Percentiles rank a stretch among this genome's conserved stretches.
These are phyloP conservation scores for Balansia obtecta DNA, from an alignment of 2,329 filamentous ascomycete genomes.

Conservation along the genomic window DNA sequence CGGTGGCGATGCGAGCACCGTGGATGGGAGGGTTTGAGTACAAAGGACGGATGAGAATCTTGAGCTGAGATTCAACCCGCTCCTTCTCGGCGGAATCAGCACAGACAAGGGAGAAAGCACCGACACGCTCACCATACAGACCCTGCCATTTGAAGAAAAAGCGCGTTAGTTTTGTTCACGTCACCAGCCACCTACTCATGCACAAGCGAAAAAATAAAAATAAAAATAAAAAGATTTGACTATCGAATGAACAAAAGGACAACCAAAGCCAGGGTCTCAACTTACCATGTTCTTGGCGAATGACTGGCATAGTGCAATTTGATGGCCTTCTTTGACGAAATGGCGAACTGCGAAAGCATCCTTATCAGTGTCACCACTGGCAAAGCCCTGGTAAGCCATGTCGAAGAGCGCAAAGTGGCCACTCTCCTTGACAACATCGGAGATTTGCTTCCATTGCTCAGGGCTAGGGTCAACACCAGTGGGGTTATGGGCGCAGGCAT, in stretches of 20 bases:
- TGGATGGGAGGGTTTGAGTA: constrained; percentile 98
- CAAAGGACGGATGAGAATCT: constrained; percentile 90
- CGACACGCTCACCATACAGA: constrained; percentile 95
- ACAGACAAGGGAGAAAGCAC: constrained; percentile 88
- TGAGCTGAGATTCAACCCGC: constrained; percentile 92
- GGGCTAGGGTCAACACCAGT: constrained; percentile 89
- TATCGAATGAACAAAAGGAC: neutral
- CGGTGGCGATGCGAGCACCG: constrained; percentile 84
- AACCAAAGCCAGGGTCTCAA: neutral
- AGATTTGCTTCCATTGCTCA: constrained; percentile 89
- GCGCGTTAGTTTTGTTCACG: neutral
- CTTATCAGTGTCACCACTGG: constrained; percentile 79
- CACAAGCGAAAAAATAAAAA: no score
- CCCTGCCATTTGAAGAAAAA: constrained; percentile 39
- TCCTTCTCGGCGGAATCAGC: constrained; percentile 82
- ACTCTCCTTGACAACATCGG: constrained; percentile 71
- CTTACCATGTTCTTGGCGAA: constrained; percentile 98
- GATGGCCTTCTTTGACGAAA: constrained; percentile 87
- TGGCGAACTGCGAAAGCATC: constrained; percentile 89
- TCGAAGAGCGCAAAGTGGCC: constrained; percentile 95
- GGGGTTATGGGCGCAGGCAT: constrained; percentile 96
- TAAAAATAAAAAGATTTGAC: no score
- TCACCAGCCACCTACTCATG: no score
- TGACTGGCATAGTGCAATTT: constrained; percentile 77
- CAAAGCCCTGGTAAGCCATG: constrained; percentile 99